A percentile compares a stretch with the other conserved stretches of the same genome.
phyloP scores from a whole-genome alignment of 106 monocot genomes.

The Apostasia shenzhenica region DNA sequence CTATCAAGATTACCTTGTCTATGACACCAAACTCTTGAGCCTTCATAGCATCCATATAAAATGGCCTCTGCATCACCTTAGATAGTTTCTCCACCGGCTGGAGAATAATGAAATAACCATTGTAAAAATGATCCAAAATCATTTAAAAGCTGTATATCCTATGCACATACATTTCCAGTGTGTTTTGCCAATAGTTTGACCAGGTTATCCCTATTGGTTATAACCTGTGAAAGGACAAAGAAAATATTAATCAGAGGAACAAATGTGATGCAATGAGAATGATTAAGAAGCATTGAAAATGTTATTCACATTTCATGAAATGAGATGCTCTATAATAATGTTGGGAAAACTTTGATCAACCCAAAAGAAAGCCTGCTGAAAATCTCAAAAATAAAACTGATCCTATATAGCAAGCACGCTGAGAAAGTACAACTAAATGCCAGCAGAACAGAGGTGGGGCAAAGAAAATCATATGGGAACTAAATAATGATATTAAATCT shows the following conservation, averaged over 20 bases:
- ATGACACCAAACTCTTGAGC: conserved; percentile 91
- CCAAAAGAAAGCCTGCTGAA: no score
- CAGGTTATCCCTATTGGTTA: conserved; percentile 73
- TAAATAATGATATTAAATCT: no score
- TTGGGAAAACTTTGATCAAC: no score
- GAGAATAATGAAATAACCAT: not conserved
- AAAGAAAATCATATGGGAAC: no score
- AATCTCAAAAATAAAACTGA: no score
- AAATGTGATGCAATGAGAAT: no score
- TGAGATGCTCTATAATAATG: no score
- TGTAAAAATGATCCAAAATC: not conserved
- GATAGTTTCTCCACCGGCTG: conserved; percentile 65
- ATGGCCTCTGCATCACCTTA: conserved; percentile 71
- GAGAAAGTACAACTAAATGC: no score
- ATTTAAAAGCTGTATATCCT: not conserved
- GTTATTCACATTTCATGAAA: no score
- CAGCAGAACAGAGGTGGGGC: no score
- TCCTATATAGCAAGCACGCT: no score
- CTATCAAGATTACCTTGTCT: conserved; percentile 66
- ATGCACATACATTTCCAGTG: conserved; percentile 82
- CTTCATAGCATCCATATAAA: conserved; percentile 83
- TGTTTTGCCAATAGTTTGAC: conserved; percentile 71
- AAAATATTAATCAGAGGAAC: not conserved
- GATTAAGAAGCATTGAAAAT: no score
- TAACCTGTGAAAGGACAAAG: conserved; percentile 39